Percentiles rank a stretch among this genome's conserved stretches.
Conservation (phyloP, 2,329 filamentous ascomycete species). For the Sarocladiaceae sp. region DNA sequence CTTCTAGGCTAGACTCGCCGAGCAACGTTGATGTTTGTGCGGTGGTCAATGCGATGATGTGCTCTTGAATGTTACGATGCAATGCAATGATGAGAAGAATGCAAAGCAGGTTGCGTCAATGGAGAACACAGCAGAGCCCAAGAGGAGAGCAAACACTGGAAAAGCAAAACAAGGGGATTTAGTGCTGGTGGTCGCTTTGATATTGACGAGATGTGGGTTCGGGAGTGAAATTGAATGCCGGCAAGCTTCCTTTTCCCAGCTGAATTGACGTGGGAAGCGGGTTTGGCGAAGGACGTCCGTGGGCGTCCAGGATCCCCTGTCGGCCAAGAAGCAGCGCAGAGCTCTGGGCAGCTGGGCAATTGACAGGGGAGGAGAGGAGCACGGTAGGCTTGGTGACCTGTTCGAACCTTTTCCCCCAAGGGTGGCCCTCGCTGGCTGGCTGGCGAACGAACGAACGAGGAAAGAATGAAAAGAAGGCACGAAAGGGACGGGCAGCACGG, state of each 20-base stretch:
- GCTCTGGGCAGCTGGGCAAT: background rate
- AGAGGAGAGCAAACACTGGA: background rate
- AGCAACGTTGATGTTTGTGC: background rate
- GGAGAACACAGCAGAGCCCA: background rate
- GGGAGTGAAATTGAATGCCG: conserved; percentile 10
- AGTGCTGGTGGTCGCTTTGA: conserved; percentile 7
- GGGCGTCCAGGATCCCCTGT: background rate
- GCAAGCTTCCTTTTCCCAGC: background rate
- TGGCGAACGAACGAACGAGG: background rate
- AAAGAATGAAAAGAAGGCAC: conserved; percentile 7
- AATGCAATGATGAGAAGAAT: background rate
- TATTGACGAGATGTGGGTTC: conserved; percentile 8
- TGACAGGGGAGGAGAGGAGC: background rate
- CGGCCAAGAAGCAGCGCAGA: background rate
- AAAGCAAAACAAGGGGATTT: background rate
- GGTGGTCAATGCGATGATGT: background rate
- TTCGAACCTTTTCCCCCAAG: background rate
- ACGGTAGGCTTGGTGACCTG: background rate
- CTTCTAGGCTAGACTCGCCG: background rate
- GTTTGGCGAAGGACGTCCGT: conserved; percentile 2
- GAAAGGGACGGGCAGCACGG: conserved; percentile 6
- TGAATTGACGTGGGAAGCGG: conserved; percentile 9
- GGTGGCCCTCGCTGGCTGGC: background rate
- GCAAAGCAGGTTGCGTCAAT: background rate
- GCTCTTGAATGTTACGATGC: no score